These are phyloP conservation scores for Penicillium sp. DNA, from an alignment of 2,329 filamentous ascomycete species.

Conservation along the genomic window DNA sequence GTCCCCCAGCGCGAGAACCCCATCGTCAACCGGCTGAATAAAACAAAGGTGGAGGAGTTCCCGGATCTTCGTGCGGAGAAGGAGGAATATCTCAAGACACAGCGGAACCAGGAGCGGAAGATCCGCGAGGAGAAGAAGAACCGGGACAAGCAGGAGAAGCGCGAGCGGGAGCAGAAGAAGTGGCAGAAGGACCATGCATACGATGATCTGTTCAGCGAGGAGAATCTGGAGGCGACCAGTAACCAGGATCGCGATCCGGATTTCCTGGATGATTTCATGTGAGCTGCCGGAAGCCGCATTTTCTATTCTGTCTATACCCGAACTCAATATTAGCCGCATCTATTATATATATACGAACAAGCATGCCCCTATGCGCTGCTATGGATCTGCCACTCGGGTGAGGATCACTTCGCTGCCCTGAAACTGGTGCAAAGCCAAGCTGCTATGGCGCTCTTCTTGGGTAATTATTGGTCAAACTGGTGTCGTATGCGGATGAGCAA, in stretches of 20 bases:
- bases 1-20: slow-evolving; percentile 82
- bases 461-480: no score
- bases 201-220: slow-evolving; percentile 85
- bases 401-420: no score
- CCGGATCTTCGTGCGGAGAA: slow-evolving; percentile 83
- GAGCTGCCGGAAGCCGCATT: slow-evolving; percentile 30
- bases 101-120: slow-evolving; percentile 69
- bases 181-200: slow-evolving; percentile 98
- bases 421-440: no score
- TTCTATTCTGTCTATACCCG: no score
- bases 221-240: slow-evolving; percentile 75
- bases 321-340: no score
- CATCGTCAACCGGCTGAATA: slow-evolving; percentile 97
- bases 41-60: slow-evolving; percentile 87
- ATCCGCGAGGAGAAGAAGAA: slow-evolving; percentile 45
- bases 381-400: no score
- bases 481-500: no score
- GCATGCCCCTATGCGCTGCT: no score
- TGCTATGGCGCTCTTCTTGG: no score
- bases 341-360: no score
- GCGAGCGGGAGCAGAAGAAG: slow-evolving; percentile 86
- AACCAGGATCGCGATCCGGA: slow-evolving; percentile 82
- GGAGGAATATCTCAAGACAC: slow-evolving; percentile 73
- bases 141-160: slow-evolving; percentile 52
- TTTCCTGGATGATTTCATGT: slow-evolving; percentile 93